Evolutionary conservation across 768 basidiomycete genomes (phyloP).

Genomic region (Rhodosporidiobolus odoratus): DNA sequence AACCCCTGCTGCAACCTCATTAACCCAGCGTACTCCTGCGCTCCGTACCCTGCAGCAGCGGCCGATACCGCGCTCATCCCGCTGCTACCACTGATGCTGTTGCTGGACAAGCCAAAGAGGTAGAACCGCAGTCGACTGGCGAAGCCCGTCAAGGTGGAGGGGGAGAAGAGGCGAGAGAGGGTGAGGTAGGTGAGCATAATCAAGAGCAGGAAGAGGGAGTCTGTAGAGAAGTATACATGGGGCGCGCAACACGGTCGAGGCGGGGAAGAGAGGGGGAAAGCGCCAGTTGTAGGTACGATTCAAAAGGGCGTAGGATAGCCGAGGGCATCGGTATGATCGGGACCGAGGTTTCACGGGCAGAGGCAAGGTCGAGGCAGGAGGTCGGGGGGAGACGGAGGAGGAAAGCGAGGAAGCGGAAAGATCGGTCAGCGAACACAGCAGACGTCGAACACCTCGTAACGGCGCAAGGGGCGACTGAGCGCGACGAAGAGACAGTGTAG

Average conservation of each 20-base stretch:
- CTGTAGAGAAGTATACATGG: too few relatives aligned
- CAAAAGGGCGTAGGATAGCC: too few relatives aligned
- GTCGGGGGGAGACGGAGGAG: too few relatives aligned
- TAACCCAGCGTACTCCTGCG: too few relatives aligned
- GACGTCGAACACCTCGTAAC: neutral
- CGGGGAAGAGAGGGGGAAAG: neutral
- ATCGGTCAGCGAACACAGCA: neutral
- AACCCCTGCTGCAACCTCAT: too few relatives aligned
- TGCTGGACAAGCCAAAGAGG: neutral
- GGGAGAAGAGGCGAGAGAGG: conserved; percentile 6
- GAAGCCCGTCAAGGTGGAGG: neutral
- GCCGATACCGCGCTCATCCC: neutral
- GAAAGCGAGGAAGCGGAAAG: neutral
- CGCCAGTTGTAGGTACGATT: neutral
- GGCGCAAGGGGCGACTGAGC: neutral
- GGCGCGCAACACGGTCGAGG: neutral
- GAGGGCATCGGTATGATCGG: too few relatives aligned
- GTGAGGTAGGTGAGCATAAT: neutral
- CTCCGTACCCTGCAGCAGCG: too few relatives aligned
- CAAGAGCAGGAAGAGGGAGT: neutral
- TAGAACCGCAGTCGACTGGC: neutral
- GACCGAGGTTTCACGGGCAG: too few relatives aligned
- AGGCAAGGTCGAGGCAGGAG: too few relatives aligned
- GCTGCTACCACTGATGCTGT: neutral
- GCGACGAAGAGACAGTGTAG: neutral